Base-by-base conservation (phyloP, 1,139 yeast species). In the Geotrichum siamense region DNA sequence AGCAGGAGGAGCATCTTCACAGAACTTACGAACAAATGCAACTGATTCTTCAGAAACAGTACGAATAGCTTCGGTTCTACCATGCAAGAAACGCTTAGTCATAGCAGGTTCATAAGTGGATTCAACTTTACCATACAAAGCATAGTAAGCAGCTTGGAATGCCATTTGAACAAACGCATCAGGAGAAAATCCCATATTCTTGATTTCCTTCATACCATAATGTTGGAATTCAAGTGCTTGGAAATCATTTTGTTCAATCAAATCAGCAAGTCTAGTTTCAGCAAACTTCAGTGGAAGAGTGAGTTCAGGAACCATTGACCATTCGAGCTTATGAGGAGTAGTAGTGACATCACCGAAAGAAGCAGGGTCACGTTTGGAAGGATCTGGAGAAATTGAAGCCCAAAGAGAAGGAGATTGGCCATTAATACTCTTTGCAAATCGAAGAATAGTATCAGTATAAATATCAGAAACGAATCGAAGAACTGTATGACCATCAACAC, bases 151-250 rank as follows among this genome's bases (percentile, higher is more conserved):
- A 3, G 93, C 86, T 63, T 87, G 96, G 70, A 86, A 86, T 16
- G 89, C 83, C 93, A 87, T 86, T 64, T 87, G 96, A 37, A 83
- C 82, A 64, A 83, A 87, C 0, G 96, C 96, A 69, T 87, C 96
- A 0, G 96, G 96, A 4, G 94, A 83, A 61, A 79, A 82, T 53
- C 86, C 89, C 79, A 85, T 80, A 51, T 78, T 77, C 59, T 87
- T 87, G 58, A 87, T 86, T 50, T 76, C 74, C 42, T 79, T 77
- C 52, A 85, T 76, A 26, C 96, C 96, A 63, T 78, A 87, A 30
- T 69, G 68, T 49, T 77, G 75, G 62, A 83, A 87, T 62, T 85
- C 93, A 52, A 87, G 67, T 32, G 82, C 83, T 49, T 78, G 80
- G 61, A 87, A 84, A 61, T 87, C 96, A 61, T 87, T 86, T 61